A percentile compares a stretch with the other conserved stretches of the same genome.
These are phyloP conservation scores for Aureobasidium sp. DNA, from an alignment of 2,329 filamentous ascomycete species.

Conservation along the genomic window DNA sequence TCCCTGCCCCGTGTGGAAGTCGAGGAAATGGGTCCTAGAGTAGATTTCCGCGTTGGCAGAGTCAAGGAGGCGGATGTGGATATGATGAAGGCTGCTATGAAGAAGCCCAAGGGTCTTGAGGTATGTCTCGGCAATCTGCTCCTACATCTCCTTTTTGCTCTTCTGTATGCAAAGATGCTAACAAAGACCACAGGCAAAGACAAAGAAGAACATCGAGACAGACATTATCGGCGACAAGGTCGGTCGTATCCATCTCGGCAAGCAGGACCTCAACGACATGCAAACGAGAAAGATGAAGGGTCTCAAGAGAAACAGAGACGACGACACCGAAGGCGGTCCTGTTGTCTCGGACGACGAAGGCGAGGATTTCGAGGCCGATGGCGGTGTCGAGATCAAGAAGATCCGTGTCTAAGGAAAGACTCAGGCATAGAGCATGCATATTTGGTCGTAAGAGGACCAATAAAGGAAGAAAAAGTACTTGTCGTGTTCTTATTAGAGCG, in stretches of 20 bases:
- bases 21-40: slow-evolving; percentile 88
- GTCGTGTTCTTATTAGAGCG: slow-evolving; percentile 9
- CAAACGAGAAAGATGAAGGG: slow-evolving; percentile 99
- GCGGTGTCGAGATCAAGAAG: slow-evolving; percentile 16
- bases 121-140: slow-evolving; percentile 20
- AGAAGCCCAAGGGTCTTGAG: slow-evolving; percentile 66
- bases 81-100: slow-evolving; percentile 83
- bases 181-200: slow-evolving; percentile 36
- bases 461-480: background rate
- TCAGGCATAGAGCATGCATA: background rate
- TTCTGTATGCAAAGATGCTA: background rate
- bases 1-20: slow-evolving; percentile 84
- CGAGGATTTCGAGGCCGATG: slow-evolving; percentile 11
- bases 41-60: slow-evolving; percentile 83
- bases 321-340: slow-evolving; percentile 45
- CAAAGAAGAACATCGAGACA: slow-evolving; percentile 94
- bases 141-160: too few relatives aligned
- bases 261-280: slow-evolving; percentile 76
- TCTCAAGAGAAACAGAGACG: slow-evolving; percentile 70
- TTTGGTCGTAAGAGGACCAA: background rate
- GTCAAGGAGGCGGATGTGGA: slow-evolving; percentile 67
- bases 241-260: slow-evolving; percentile 81
- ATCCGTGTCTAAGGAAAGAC: slow-evolving; percentile 2
- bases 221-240: slow-evolving; percentile 95
- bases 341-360: slow-evolving; percentile 20